Conservation (phyloP, 495 filamentous ascomycete genomes). For the Penicillium diatomitis region DNA sequence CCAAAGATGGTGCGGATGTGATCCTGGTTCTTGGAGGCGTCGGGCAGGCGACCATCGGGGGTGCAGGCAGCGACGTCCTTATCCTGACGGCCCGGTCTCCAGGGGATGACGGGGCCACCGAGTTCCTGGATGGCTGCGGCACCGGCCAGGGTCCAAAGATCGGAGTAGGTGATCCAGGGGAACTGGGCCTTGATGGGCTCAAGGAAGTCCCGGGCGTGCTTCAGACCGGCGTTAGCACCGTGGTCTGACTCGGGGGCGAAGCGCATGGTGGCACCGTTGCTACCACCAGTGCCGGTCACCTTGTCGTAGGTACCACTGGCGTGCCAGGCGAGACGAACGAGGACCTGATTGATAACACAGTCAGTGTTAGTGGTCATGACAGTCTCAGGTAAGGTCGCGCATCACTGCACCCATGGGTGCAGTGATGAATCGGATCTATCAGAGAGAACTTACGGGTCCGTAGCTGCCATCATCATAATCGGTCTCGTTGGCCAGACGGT, state of each 20-base stretch:
- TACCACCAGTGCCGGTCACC: conserved; percentile 82
- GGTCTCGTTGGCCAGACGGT: conserved; percentile 71
- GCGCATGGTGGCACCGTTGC: conserved; percentile 96
- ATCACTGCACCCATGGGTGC: too few species aligned
- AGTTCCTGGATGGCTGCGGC: conserved; percentile 89
- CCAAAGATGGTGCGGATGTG: conserved; percentile 91
- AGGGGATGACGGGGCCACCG: conserved; percentile 80
- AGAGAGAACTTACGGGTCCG: conserved; percentile 54
- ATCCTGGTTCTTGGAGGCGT: conserved; percentile 66
- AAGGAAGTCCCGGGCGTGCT: conserved; percentile 81
- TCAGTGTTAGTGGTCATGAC: too few species aligned
- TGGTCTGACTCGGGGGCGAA: conserved; percentile 88
- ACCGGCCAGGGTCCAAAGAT: conserved; percentile 90
- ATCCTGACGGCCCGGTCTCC: conserved; percentile 81
- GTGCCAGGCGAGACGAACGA: conserved; percentile 82
- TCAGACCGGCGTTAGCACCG: conserved; percentile 89
- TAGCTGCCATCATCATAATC: conserved; percentile 97
- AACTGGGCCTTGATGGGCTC: conserved; percentile 81
- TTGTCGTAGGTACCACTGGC: conserved; percentile 83
- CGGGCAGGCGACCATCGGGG: conserved; percentile 92
- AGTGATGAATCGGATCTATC: too few species aligned
- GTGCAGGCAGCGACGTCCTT: conserved; percentile 78
- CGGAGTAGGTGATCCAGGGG: conserved; percentile 94
- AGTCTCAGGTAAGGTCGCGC: too few species aligned
- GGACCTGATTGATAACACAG: conserved; percentile 32